A percentile compares a stretch with the other conserved stretches of the same genome.
phyloP scores from a whole-genome alignment of 345 rosid species.

The Eucalyptus marginata region DNA sequence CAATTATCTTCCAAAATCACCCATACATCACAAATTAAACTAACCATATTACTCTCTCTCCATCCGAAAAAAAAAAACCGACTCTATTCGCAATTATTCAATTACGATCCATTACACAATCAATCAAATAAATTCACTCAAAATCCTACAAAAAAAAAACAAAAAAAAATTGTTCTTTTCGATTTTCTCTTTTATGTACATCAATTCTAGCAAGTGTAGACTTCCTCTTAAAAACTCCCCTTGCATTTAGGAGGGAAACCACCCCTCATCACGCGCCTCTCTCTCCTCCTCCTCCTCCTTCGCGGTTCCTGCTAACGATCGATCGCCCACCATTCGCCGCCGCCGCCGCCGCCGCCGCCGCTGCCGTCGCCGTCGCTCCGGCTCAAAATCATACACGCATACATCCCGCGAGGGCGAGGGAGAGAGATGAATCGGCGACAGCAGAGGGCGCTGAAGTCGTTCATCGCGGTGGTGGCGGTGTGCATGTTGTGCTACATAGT shows the following conservation, averaged over 20 bases:
- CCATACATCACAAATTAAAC: neutral
- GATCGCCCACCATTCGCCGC: neutral
- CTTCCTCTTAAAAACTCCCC: neutral
- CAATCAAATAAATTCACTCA: neutral
- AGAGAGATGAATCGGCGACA: constrained; percentile 14
- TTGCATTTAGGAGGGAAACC: neutral
- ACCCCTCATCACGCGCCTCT: neutral
- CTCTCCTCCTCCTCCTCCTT: neutral
- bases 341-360: neutral
- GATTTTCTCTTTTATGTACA: neutral
- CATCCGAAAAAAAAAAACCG: neutral
- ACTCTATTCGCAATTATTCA: neutral
- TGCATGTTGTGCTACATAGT: constrained; percentile 29
- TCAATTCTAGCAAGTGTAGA: neutral
- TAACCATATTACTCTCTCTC: neutral
- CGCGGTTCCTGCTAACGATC: neutral
- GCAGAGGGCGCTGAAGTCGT: constrained; percentile 25
- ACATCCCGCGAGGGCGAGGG: neutral
- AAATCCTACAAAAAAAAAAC: neutral
- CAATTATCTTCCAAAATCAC: neutral
- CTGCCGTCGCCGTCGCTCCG: neutral
- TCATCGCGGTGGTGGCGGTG: constrained; percentile 23
- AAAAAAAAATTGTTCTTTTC: neutral
- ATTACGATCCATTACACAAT: neutral
- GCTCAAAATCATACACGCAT: neutral